These are phyloP conservation scores for Syzygium grande DNA, from an alignment of 345 rosid species.

Conservation along the genomic window DNA sequence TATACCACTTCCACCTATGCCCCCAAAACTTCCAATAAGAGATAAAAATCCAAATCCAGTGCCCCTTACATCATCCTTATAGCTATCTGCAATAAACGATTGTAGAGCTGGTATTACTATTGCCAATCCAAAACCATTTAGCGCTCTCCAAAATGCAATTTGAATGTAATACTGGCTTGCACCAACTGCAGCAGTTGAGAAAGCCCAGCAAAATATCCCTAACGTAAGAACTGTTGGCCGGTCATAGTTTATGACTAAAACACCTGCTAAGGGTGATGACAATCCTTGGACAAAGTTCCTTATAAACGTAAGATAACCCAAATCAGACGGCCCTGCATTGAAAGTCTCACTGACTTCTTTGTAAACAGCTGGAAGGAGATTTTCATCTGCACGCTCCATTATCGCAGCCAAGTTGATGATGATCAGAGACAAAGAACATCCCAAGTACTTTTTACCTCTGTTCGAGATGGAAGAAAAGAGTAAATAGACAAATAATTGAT, in stretches of 20 bases:
- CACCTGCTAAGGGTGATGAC: constrained; percentile 88
- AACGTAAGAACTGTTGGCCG: constrained; percentile 84
- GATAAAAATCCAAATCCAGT: constrained; percentile 80
- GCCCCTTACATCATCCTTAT: constrained; percentile 71
- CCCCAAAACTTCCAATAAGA: constrained; percentile 80
- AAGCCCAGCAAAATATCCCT: constrained; percentile 89
- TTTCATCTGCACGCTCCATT: constrained; percentile 97
- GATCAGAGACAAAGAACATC: constrained; percentile 72
- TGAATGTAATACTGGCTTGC: constrained; percentile 63
- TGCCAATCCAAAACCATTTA: constrained; percentile 92
- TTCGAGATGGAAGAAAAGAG: background rate
- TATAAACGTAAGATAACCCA: constrained; percentile 89
- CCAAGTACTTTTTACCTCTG: constrained; percentile 74
- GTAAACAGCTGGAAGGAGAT: constrained; percentile 85
- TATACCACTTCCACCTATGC: constrained; percentile 88
- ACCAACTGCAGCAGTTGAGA: constrained; percentile 96
- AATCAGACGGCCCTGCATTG: constrained; percentile 85
- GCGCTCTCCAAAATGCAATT: constrained; percentile 90
- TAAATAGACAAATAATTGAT: background rate
- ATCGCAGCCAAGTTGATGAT: constrained; percentile 89
- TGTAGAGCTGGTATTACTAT: constrained; percentile 97
- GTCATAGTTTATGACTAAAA: constrained; percentile 69
- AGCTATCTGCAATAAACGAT: constrained; percentile 94
- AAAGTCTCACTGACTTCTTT: constrained; percentile 99
- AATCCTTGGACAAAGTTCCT: constrained; percentile 94